Base-by-base conservation (phyloP, 176 grass and related monocot species). In the Lolium perenne region DNA sequence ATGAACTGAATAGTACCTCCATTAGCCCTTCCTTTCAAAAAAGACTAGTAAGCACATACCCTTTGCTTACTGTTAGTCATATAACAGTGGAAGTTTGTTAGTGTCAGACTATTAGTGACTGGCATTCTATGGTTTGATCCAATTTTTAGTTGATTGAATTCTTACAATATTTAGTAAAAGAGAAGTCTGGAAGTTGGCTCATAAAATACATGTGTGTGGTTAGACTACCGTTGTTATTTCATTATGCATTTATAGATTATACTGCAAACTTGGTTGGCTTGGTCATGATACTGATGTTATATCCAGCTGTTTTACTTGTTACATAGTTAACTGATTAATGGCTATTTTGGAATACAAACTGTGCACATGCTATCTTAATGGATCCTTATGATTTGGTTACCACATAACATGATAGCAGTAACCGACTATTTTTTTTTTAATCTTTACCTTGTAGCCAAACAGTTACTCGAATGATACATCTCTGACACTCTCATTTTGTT, bases 401-500 rank as follows among this genome's bases (percentile, higher is more conserved):
- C 16, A 48, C 53, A 76, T 81, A 25, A 73, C 41, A 43, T 43
- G 41, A 43, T 43, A 43, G 71, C 55, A 72, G 35, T 77, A 45
- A 26, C 56, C 17, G 25, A 75, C 9, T 17, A 81, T 43, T 61
- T 81, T 61, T 81, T 77, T 5, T 29, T 29, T 29, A 25, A 71
- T 23, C 17, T 83, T 83, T 78, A 35, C n/a, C 69, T 74, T 72
- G 32, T 56, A 74, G 66, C 43, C 15, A 74, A 62, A 35, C n/a
- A 78, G 15, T 51, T 48, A 25, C 43, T 70, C 68, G 14, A 63
- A 74, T 25, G 16, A 67, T 75, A 11, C 38, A 81, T 65, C 55
- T 38, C 89, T 47, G 62, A 35, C 11, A 66, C 64, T 84, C 73
- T 78, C 17, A 57, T 87, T 81, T 86, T 91, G 0, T 62, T 57